Evolutionary conservation across 164 flowering plant species (phyloP).

Genomic region (Kalanchoe fedtschenkoi): DNA sequence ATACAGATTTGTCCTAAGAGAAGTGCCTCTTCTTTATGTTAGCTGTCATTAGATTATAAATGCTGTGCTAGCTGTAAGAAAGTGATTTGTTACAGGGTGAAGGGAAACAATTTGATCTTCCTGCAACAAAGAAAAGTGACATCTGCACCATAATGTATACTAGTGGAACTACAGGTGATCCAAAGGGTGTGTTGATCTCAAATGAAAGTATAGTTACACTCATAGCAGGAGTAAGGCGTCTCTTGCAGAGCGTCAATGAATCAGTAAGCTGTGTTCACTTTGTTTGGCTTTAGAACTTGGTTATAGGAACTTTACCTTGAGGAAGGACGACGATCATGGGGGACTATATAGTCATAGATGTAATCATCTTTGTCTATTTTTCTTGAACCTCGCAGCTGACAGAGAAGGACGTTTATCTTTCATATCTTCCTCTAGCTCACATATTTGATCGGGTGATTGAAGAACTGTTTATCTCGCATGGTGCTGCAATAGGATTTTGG

Average conservation of each 20-base stretch:
- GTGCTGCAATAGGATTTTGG: constrained; percentile 97
- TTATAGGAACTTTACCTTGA: background rate
- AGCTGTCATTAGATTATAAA: background rate
- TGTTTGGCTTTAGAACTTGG: background rate
- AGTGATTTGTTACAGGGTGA: constrained; percentile 44
- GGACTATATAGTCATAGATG: background rate
- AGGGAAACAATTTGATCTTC: constrained; percentile 52
- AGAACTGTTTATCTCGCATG: constrained; percentile 57
- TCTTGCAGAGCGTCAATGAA: constrained; percentile 47
- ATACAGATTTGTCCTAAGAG: too few species aligned
- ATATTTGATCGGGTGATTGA: constrained; percentile 89
- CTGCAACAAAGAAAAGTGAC: constrained; percentile 48
- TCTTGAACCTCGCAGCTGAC: constrained; percentile 34
- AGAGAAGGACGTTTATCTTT: constrained; percentile 66
- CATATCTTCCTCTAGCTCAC: constrained; percentile 94
- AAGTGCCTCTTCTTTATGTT: too few species aligned
- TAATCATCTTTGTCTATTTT: background rate
- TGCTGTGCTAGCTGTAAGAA: background rate
- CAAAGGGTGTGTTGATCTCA: constrained; percentile 88
- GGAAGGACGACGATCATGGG: background rate
- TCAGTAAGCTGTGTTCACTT: constrained; percentile 30
- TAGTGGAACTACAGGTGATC: constrained; percentile 98
- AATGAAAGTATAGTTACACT: constrained; percentile 68
- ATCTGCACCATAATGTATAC: constrained; percentile 97
- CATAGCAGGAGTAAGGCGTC: constrained; percentile 49